Percentiles rank a stretch among this genome's conserved stretches.
phyloP scores from a whole-genome alignment of 129 eudicot species.

The Tagetes patula region DNA sequence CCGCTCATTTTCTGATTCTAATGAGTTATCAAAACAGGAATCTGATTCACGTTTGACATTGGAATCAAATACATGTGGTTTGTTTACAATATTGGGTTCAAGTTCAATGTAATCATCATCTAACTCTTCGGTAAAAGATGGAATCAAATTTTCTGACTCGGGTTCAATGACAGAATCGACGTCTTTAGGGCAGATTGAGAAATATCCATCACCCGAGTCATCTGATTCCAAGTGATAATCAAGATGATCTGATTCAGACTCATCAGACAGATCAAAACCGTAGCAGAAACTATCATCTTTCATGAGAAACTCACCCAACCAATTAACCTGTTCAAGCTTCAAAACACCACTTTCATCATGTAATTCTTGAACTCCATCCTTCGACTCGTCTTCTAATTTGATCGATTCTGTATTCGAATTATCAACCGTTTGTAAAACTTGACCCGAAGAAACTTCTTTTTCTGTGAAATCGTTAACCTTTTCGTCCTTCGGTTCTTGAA shows the following conservation, averaged over 20 bases:
- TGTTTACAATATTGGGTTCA: slow-evolving; percentile 11
- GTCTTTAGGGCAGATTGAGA: slow-evolving; percentile 28
- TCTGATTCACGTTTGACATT: slow-evolving; percentile 39
- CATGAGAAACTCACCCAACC: slow-evolving; percentile 35
- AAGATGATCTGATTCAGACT: slow-evolving; percentile 15
- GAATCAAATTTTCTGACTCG: slow-evolving; percentile 17
- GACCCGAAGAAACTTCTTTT: slow-evolving; percentile 21
- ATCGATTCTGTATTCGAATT: slow-evolving; percentile 14
- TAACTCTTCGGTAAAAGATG: slow-evolving; percentile 17
- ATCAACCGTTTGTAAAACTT: slow-evolving; percentile 9
- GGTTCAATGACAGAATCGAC: slow-evolving; percentile 15
- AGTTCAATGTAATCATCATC: slow-evolving; percentile 29
- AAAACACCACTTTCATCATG: slow-evolving; percentile 24
- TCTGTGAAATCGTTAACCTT: slow-evolving; percentile 18
- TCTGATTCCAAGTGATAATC: slow-evolving; percentile 29
- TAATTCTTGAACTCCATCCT: slow-evolving; percentile 24
- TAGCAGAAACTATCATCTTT: slow-evolving; percentile 30
- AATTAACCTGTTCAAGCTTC: slow-evolving; percentile 18
- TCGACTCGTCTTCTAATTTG: slow-evolving; percentile 17
- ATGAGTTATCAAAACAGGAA: slow-evolving; percentile 19
- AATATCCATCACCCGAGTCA: slow-evolving; percentile 31
- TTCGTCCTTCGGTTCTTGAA: not conserved
- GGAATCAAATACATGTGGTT: slow-evolving; percentile 13
- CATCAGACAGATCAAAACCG: slow-evolving; percentile 29
- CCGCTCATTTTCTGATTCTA: slow-evolving; percentile 18